phyloP scores from a whole-genome alignment of 164 flowering plant genomes.

The Stephania japonica region DNA sequence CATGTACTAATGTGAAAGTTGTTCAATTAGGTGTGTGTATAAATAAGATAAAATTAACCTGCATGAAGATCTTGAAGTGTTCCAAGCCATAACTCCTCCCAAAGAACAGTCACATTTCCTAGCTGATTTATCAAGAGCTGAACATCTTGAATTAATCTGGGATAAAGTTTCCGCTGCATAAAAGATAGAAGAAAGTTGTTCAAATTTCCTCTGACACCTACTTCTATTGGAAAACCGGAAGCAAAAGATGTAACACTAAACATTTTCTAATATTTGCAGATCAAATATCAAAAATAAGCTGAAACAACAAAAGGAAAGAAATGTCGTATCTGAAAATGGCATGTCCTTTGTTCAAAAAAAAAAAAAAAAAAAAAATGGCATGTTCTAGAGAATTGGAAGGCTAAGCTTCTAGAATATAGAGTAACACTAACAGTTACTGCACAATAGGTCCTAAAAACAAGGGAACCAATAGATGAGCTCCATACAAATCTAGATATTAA shows the following conservation, averaged over 20 bases:
- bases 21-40: constrained; percentile 9
- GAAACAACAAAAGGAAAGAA: background rate
- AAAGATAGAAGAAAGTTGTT: constrained; percentile 8
- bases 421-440: too few species aligned
- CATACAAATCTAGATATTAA: too few species aligned
- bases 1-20: background rate
- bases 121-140: constrained; percentile 88
- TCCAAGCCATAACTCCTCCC: constrained; percentile 98
- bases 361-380: too few species aligned
- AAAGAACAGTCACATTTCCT: constrained; percentile 85
- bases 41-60: constrained; percentile 34
- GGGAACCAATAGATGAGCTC: too few species aligned
- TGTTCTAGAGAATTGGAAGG: too few species aligned
- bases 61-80: constrained; percentile 96
- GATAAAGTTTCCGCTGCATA: constrained; percentile 77
- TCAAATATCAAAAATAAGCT: background rate
- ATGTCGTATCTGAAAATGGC: too few species aligned
- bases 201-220: background rate
- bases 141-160: constrained; percentile 82
- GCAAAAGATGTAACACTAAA: background rate
- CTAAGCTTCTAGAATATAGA: too few species aligned
- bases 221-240: background rate
- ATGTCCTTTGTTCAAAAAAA: too few species aligned
- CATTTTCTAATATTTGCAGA: background rate
- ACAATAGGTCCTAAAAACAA: too few species aligned